Percentiles rank a stretch among this genome's conserved stretches.
Evolutionary conservation across 257 asterid species (phyloP).

Genomic region (Solanum stenotomum): DNA sequence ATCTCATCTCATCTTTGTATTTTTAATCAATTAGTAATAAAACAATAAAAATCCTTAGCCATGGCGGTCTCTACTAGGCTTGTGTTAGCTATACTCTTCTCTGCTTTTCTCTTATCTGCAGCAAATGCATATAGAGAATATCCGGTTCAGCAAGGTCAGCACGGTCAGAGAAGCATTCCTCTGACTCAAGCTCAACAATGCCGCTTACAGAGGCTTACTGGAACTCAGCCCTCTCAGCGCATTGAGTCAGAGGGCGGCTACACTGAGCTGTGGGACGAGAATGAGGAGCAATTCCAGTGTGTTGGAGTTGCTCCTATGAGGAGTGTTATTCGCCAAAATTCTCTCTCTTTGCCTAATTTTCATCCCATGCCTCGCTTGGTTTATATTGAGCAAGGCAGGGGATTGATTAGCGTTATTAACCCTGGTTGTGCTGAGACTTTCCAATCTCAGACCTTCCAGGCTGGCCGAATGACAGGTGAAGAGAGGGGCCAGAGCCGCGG

Average conservation of each 20-base stretch:
- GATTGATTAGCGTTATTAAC: conserved; percentile 31
- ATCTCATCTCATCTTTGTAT: neutral
- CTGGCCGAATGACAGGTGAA: neutral
- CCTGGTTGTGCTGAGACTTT: conserved; percentile 77
- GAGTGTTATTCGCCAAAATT: conserved; percentile 29
- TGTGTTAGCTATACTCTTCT: conserved; percentile 17
- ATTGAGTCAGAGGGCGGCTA: conserved; percentile 50
- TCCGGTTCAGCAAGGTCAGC: neutral
- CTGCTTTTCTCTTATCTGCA: conserved; percentile 11
- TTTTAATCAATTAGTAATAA: neutral
- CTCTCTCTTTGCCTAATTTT: conserved; percentile 54
- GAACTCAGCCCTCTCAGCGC: conserved; percentile 26
- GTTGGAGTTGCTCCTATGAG: conserved; percentile 53
- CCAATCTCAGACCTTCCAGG: neutral
- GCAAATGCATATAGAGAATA: conserved; percentile 4
- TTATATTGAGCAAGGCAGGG: conserved; percentile 49
- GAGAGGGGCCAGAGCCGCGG: neutral
- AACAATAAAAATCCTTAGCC: neutral
- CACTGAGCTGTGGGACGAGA: conserved; percentile 55
- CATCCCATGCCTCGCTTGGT: conserved; percentile 64
- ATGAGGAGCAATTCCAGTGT: conserved; percentile 50
- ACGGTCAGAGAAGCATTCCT: neutral
- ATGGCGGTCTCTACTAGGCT: conserved; percentile 10
- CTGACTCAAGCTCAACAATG: conserved; percentile 51
- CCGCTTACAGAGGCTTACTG: conserved; percentile 39